Evolutionary conservation across 495 filamentous ascomycete species (phyloP), one percentile per base, ranked within the genome.

Genomic region (Patellaria atrata): DNA sequence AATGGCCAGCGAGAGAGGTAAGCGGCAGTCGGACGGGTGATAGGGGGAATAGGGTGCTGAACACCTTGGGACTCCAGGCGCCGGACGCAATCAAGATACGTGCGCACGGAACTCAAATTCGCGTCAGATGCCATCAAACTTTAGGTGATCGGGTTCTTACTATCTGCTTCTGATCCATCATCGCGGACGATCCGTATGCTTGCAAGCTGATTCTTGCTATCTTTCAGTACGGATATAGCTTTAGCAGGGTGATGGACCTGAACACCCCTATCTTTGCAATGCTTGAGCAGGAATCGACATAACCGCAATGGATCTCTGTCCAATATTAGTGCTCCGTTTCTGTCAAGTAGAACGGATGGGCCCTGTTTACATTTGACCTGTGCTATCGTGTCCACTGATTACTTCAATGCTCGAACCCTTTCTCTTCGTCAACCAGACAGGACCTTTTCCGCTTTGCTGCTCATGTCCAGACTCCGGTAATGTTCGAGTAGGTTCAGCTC

Each of bases 321-420:
- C 3, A n/a, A 11, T 27, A 50, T 38, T 41, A 41, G 37, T 33
- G 38, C n/a, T n/a, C n/a, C n/a, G n/a, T n/a, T n/a, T 25, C 11
- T 7, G 30, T 9, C 26, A n/a, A 18, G 10, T 9, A 16, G 16
- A 21, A 6, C 9, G 26, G 15, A 10, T 2, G 17, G 30, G 61
- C 65, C 48, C n/a, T n/a, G n/a, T n/a, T n/a, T 48, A 76, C 63
- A 79, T 61, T 53, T 84, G 78, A 9, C 75, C 79, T 3, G 71
- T 72, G 4, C 59, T 71, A 7, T 63, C 69, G 14, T 69, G 61
- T n/a, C 63, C 60, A 38, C 71, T 71, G 30, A 85, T 77, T 20
- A 68, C 49, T 54, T 83, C 72, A 2, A 79, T 41, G 0, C 51
- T 57, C 15, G 64, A 67, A 0, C 62, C 70, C 10, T 62, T 49